Evolutionary conservation across 148 eudicot species (phyloP).

Genomic region (Chenopodium suecicum): DNA sequence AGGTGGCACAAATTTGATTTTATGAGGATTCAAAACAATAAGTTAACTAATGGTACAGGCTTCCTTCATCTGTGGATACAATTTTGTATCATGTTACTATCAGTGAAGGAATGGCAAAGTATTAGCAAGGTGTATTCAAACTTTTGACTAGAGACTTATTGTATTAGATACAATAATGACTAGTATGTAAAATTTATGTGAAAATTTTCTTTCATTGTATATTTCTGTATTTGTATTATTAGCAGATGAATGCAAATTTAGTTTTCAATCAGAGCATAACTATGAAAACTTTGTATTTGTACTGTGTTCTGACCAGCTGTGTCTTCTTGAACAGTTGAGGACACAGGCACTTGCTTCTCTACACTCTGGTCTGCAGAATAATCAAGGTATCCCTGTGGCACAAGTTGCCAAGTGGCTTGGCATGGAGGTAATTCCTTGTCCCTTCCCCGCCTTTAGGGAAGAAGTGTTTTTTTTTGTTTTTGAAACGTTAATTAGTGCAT

Average conservation of each 20-base stretch:
- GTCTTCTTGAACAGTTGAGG: constrained; percentile 58
- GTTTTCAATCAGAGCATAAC: background rate
- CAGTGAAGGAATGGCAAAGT: background rate
- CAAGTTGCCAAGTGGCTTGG: constrained; percentile 88
- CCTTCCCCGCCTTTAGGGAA: background rate
- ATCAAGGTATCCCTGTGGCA: constrained; percentile 85
- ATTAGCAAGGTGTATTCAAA: background rate
- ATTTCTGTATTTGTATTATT: background rate
- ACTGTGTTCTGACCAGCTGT: constrained; percentile 18
- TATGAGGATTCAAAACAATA: background rate
- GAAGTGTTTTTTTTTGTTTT: background rate
- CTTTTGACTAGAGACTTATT: background rate
- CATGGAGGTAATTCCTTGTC: constrained; percentile 70
- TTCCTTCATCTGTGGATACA: too few relatives aligned
- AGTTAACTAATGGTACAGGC: background rate
- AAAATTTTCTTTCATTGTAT: background rate
- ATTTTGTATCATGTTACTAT: too few relatives aligned
- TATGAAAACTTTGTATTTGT: background rate
- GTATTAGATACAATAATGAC: background rate
- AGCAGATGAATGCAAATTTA: constrained; percentile 3
- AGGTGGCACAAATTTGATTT: background rate
- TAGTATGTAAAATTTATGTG: background rate
- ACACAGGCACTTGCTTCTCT: constrained; percentile 93
- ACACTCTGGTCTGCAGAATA: constrained; percentile 79
- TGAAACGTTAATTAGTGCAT: constrained; percentile 4